Evolutionary conservation across 108 stramenopile genomes (phyloP), one percentile per base, ranked within the genome.

Genomic region (Phaeodactylum tricornutum): DNA sequence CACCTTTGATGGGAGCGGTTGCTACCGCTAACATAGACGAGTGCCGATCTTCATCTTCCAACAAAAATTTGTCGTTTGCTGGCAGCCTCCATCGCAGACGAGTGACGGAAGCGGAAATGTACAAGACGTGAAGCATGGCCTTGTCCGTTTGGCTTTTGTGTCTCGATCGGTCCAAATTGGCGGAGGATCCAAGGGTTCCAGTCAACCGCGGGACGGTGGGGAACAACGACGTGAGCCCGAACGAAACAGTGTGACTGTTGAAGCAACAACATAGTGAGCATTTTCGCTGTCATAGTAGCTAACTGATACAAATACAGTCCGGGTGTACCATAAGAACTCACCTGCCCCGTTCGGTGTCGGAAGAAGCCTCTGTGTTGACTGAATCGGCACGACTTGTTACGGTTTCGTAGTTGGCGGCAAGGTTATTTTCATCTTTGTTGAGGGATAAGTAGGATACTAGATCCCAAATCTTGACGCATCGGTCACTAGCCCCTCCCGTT

Each of bases 21-120:
- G 87, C 74, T 5, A 90, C 87, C 39, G 83, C 87, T 16, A 90
- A 57, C 72, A 84, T 83, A n/a, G 76, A 62, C 28, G 75, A 81
- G 51, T 83, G 76, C 4, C 52, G 66, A 64, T 74, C 77, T 27
- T 23, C 33, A 12, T 34, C 33, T 34, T 34, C 9, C 16, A 7
- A 31, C 11, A 47, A 35, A 46, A 28, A n/a, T n/a, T 38, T 37
- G 26, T 50, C 43, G 12, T 55, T 50, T 17, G 74, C 66, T 17
- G 74, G 55, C 20, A 81, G 84, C 48, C 83, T 53, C 87, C 87
- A 90, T 26, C 60, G 37, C 25, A 90, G 47, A 30, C 75, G 62
- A 2, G 81, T 88, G 35, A 88, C 79, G 2, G 87, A 67, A 21
- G 77, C 68, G 3, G 82, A 64, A 28, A 84, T 57, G 6, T 58